These are phyloP conservation scores for Gymnopus androsaceus DNA, from an alignment of 1,284 basidiomycete species.

Conservation along the genomic window DNA sequence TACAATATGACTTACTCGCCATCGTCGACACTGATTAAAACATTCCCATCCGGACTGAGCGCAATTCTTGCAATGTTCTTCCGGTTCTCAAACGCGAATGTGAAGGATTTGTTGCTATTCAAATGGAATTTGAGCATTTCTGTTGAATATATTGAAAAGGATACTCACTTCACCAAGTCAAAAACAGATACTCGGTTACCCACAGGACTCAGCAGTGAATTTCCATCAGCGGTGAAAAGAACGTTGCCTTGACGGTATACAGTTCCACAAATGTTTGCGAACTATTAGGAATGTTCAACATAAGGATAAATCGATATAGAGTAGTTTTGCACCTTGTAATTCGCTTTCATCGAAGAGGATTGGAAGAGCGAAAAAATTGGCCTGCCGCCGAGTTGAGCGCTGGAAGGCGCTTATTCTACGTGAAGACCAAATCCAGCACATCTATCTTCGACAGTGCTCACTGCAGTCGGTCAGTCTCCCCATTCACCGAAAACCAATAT, in stretches of 20 bases:
- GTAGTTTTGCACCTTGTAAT: slow-evolving; percentile 49
- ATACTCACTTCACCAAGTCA: slow-evolving; percentile 85
- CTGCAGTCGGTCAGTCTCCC: too few species aligned
- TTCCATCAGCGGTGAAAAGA: slow-evolving; percentile 91
- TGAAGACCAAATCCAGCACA: too few species aligned
- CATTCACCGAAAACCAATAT: too few species aligned
- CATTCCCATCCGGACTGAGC: slow-evolving; percentile 86
- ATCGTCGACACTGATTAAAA: slow-evolving; percentile 92
- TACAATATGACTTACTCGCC: slow-evolving; percentile 46
- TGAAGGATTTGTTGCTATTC: slow-evolving; percentile 90
- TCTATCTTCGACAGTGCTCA: too few species aligned
- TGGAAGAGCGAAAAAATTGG: slow-evolving; percentile 6
- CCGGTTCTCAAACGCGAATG: slow-evolving; percentile 91
- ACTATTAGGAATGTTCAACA: slow-evolving; percentile 43
- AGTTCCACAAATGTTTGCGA: slow-evolving; percentile 94
- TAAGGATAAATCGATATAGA: slow-evolving; percentile 1
- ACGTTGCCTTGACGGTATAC: slow-evolving; percentile 97
- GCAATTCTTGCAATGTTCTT: slow-evolving; percentile 93
- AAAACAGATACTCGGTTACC: slow-evolving; percentile 97
- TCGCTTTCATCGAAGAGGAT: slow-evolving; percentile 50
- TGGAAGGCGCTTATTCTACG: too few species aligned
- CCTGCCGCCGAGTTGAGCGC: too few species aligned
- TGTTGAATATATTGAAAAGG: background rate
- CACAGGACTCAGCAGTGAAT: slow-evolving; percentile 90
- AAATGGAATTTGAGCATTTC: slow-evolving; percentile 12